These are phyloP conservation scores for Zygosaccharomyces lentus DNA, from an alignment of 805 yeast species.

Conservation along the genomic window DNA sequence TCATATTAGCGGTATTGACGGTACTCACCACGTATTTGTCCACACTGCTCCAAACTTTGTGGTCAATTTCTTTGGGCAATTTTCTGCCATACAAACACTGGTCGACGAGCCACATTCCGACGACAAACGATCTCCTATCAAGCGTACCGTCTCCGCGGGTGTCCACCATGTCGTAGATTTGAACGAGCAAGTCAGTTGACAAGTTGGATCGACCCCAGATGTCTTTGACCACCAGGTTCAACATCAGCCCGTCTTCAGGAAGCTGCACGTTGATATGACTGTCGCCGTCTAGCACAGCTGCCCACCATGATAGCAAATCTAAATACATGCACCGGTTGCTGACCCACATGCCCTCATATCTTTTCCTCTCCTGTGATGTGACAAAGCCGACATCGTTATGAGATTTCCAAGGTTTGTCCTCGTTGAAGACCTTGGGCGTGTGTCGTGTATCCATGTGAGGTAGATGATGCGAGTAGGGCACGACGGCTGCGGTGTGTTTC, in stretches of 20 bases:
- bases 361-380: constrained; percentile 67
- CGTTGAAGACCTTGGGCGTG: constrained; percentile 50
- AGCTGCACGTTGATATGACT: constrained; percentile 11
- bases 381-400: constrained; percentile 55
- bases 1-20: constrained; percentile 9
- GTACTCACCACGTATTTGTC: constrained; percentile 27
- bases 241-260: constrained; percentile 34
- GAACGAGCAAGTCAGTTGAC: constrained; percentile 53
- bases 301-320: constrained; percentile 36
- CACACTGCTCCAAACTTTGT: constrained; percentile 80
- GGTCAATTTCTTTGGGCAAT: constrained; percentile 65
- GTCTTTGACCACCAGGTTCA: constrained; percentile 57
- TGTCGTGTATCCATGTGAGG: constrained; percentile 14
- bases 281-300: constrained; percentile 13
- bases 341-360: constrained; percentile 94
- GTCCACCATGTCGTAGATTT: constrained; percentile 72
- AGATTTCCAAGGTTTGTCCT: constrained; percentile 91
- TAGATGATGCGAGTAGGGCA: constrained; percentile 16
- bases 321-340: constrained; percentile 71
- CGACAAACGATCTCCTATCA: constrained; percentile 75
- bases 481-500: constrained; percentile 16
- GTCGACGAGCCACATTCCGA: constrained; percentile 98
- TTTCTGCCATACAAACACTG: constrained; percentile 93
- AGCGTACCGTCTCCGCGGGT: constrained; percentile 65
- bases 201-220: constrained; percentile 79